Evolutionary conservation across 2,329 filamentous ascomycete genomes (phyloP).

Genomic region (Aspergillus viridinutans): DNA sequence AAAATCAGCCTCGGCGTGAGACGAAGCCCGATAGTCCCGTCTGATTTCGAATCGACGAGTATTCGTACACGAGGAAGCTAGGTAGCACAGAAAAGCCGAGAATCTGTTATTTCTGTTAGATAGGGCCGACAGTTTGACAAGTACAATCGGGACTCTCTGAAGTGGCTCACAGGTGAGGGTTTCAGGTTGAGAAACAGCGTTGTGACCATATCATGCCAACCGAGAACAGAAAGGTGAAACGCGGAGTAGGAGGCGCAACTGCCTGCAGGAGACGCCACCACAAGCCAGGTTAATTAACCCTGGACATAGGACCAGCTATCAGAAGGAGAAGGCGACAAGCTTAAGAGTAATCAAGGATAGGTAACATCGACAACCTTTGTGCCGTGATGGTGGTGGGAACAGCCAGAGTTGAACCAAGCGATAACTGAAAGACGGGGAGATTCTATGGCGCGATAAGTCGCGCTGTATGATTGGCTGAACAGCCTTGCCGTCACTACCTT

Average conservation of each 20-base stretch:
- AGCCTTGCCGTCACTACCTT: too few species aligned
- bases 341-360: background rate
- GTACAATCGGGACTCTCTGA: background rate
- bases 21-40: constrained; percentile 9
- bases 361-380: background rate
- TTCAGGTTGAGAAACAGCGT: background rate
- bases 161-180: background rate
- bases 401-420: background rate
- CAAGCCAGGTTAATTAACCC: background rate
- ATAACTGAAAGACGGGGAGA: background rate
- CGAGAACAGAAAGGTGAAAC: background rate
- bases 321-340: background rate
- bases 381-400: background rate
- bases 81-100: background rate
- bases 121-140: background rate
- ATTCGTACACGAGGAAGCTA: constrained; percentile 1
- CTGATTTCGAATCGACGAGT: constrained; percentile 11
- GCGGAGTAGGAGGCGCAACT: background rate
- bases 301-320: background rate
- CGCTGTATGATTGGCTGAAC: background rate
- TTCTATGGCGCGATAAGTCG: background rate
- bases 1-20: constrained; percentile 7
- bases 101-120: background rate
- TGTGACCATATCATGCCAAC: background rate
- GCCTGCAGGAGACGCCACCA: background rate